Base-by-base conservation (phyloP, 2,329 filamentous ascomycete genomes). In the Cladosporium velox region DNA sequence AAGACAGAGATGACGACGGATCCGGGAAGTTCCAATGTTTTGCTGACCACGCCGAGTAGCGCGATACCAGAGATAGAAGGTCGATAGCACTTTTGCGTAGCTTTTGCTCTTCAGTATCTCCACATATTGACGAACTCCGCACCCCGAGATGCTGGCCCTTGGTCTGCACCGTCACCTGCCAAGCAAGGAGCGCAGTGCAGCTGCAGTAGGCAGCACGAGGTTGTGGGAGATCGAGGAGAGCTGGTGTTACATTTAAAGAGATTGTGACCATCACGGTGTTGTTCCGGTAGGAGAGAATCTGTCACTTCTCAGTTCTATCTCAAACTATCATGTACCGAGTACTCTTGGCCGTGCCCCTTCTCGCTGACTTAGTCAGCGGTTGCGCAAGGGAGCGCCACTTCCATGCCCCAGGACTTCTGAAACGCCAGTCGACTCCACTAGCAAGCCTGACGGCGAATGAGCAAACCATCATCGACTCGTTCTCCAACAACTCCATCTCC, bases 381-480 rank as follows among this genome's bases (percentile, higher is more conserved):
- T 68, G 67, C 28, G 59, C 60, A 49, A 63, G 65, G 14, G 65
- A 67, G 26, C 65, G 67, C 24, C 60, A 61, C 47, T 59, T 67
- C 51, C 65, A 68, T 14, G 34, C 57, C 18, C 63, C 62, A 14
- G 52, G 47, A 5, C 52, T 64, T 26, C 26, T 60, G 35, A 64
- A 67, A 38, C 35, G 66, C 24, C 55, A 67, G 24, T 58, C 59
- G 10, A 66, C 69, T 28, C 66, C 66, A 28, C 62, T 57, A 8
- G 65, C 69, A 59, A 60, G 64, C 32, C 68, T 79, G 47, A 75
- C 77, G 51, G 65, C 72, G 1, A 73, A 79, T 59, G 79, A 81
- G 66, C 70, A 77, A 59, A 72, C 79, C n/a, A 70, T 81, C 54
- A 67, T 79, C 38, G 74, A 78, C 61, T 79, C 78, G 2, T 80